These are phyloP conservation scores for Suillus luteus DNA, from an alignment of 768 basidiomycete genomes.

Conservation along the genomic window DNA sequence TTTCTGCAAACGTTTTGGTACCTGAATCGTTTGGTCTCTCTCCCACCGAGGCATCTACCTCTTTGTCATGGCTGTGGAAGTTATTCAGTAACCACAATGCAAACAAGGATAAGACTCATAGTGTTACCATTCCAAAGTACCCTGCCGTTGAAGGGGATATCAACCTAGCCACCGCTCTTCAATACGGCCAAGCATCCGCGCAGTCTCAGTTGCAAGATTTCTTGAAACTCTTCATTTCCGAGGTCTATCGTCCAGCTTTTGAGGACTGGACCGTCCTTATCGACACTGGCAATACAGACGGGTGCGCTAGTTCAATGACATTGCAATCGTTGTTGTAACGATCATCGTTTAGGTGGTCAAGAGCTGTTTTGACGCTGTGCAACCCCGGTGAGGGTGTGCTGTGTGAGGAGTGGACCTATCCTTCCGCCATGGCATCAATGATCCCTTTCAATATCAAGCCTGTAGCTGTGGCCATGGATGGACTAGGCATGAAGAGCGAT, in stretches of 20 bases:
- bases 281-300: constrained; percentile 74
- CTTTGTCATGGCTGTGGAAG: constrained; percentile 61
- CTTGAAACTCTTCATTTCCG: constrained; percentile 26
- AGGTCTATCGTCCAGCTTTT: constrained; percentile 61
- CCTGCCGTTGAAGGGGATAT: constrained; percentile 44
- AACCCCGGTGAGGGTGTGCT: constrained; percentile 65
- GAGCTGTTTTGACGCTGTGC: constrained; percentile 58
- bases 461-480: constrained; percentile 68
- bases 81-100: constrained; percentile 41
- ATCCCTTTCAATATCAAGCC: constrained; percentile 44
- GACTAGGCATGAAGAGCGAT: constrained; percentile 64
- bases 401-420: constrained; percentile 76
- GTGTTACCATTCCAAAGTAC: constrained; percentile 65
- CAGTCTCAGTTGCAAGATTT: constrained; percentile 38
- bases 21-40: constrained; percentile 51
- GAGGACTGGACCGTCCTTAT: constrained; percentile 57
- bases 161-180: constrained; percentile 65
- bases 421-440: constrained; percentile 45
- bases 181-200: constrained; percentile 51
- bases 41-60: constrained; percentile 25
- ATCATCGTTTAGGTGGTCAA: constrained; percentile 43
- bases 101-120: constrained; percentile 45
- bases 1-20: constrained; percentile 56
- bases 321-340: constrained; percentile 16
- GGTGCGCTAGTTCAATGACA: constrained; percentile 29